A percentile compares a stretch with the other conserved stretches of the same genome.
Evolutionary conservation across 768 basidiomycete species (phyloP).

Genomic region (Galerina marginata): DNA sequence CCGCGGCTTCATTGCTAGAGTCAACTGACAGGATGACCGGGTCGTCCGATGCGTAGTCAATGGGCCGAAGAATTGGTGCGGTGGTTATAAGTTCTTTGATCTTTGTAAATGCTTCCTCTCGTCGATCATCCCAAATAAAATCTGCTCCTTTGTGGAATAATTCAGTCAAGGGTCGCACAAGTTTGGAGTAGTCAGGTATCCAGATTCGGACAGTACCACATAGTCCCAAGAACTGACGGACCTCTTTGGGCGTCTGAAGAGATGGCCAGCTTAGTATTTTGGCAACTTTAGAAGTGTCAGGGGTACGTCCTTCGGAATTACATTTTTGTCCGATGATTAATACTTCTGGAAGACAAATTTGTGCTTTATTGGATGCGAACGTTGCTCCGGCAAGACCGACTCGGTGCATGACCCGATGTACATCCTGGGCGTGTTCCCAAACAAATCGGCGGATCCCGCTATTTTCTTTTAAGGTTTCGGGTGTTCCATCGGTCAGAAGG

Average conservation of each 20-base stretch:
- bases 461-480: conserved; percentile 17
- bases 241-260: conserved; percentile 16
- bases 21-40: conserved; percentile 21
- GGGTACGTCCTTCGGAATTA: conserved; percentile 33
- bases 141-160: conserved; percentile 26
- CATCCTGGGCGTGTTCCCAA: conserved; percentile 15
- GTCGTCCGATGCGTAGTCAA: conserved; percentile 14
- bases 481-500: conserved; percentile 22
- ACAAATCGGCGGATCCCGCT: conserved; percentile 3
- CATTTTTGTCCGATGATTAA: conserved; percentile 33
- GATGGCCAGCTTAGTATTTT: conserved; percentile 31
- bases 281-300: conserved; percentile 23
- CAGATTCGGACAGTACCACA: conserved; percentile 29
- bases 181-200: conserved; percentile 26
- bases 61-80: conserved; percentile 13
- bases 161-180: conserved; percentile 21
- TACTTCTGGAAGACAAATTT: conserved; percentile 3
- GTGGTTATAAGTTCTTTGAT: conserved; percentile 3
- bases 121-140: conserved; percentile 33
- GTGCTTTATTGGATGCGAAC: conserved; percentile 36
- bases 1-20: conserved; percentile 12
- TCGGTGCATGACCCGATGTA: conserved; percentile 19
- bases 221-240: conserved; percentile 31
- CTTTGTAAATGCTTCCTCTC: conserved; percentile 18
- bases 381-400: conserved; percentile 30